Conservation (phyloP, 164 flowering plant genomes). For the Vitis rupestris region DNA sequence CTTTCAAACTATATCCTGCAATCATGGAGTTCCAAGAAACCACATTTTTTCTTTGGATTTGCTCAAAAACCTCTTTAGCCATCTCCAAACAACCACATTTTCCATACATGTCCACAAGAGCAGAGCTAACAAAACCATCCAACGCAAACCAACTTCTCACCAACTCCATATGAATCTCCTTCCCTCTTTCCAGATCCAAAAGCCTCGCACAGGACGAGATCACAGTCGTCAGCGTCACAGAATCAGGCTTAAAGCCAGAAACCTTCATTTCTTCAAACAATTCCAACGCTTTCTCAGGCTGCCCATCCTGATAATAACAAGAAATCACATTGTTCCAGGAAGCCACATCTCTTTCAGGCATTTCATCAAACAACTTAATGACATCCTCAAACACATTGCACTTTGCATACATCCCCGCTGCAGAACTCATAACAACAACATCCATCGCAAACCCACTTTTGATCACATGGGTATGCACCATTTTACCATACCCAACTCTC, state of each 20-base stretch:
- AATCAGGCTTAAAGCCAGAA: slow-evolving; percentile 51
- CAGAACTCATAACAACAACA: slow-evolving; percentile 57
- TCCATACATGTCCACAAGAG: slow-evolving; percentile 80
- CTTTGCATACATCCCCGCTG: slow-evolving; percentile 54
- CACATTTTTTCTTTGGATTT: slow-evolving; percentile 38
- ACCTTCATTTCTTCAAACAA: slow-evolving; percentile 53
- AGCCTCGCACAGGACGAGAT: slow-evolving; percentile 56
- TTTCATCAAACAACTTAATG: slow-evolving; percentile 51
- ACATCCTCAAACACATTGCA: slow-evolving; percentile 42
- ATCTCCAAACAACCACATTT: slow-evolving; percentile 58
- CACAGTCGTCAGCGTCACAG: slow-evolving; percentile 48
- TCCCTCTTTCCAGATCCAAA: slow-evolving; percentile 56
- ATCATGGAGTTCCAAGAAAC: slow-evolving; percentile 73
- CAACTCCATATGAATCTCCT: slow-evolving; percentile 43
- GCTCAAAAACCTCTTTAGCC: slow-evolving; percentile 60
- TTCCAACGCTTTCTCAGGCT: slow-evolving; percentile 52
- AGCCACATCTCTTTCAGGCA: slow-evolving; percentile 59
- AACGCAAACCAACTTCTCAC: slow-evolving; percentile 31
- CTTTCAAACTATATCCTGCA: slow-evolving; percentile 41
- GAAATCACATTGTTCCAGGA: slow-evolving; percentile 74
- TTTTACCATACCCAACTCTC: slow-evolving; percentile 33
- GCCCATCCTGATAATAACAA: slow-evolving; percentile 59
- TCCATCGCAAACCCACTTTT: slow-evolving; percentile 46
- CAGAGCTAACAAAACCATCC: slow-evolving; percentile 56
- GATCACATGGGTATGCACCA: slow-evolving; percentile 44